Evolutionary conservation across 768 basidiomycete genomes (phyloP).

Genomic region (Macrocybe gigantea): DNA sequence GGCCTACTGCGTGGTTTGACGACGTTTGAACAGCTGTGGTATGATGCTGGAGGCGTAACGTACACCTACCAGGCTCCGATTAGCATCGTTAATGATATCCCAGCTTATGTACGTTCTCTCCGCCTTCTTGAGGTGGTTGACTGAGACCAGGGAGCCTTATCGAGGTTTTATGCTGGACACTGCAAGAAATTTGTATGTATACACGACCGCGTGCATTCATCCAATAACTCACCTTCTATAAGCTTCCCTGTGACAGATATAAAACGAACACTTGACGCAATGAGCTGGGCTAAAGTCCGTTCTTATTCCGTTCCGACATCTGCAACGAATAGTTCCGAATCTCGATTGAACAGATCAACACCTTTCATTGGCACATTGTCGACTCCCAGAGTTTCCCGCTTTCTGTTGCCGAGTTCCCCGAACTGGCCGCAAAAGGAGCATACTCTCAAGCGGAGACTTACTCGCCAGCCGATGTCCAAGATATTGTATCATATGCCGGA

Average conservation of each 20-base stretch:
- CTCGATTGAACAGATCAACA: conserved; percentile 44
- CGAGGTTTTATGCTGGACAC: conserved; percentile 82
- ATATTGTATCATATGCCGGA: conserved; percentile 61
- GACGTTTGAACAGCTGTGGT: conserved; percentile 74
- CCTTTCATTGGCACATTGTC: conserved; percentile 78
- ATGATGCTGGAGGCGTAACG: conserved; percentile 36
- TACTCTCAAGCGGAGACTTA: conserved; percentile 57
- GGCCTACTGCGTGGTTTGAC: conserved; percentile 69
- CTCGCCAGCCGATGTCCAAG: conserved; percentile 43
- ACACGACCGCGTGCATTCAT: background rate
- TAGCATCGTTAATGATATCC: conserved; percentile 49
- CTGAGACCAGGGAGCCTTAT: conserved; percentile 42
- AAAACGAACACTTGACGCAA: conserved; percentile 65
- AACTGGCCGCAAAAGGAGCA: conserved; percentile 59
- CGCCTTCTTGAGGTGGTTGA: background rate
- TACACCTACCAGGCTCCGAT: conserved; percentile 56
- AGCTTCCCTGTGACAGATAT: conserved; percentile 64
- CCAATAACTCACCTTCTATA: background rate
- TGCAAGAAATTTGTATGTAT: conserved; percentile 61
- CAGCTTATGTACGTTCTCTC: conserved; percentile 50
- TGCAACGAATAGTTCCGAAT: conserved; percentile 40
- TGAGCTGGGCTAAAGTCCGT: conserved; percentile 65
- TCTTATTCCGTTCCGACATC: conserved; percentile 32
- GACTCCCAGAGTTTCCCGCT: conserved; percentile 82
- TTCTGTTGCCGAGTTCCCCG: conserved; percentile 50